These are phyloP conservation scores for Aphanoascus verrucosus DNA, from an alignment of 2,329 filamentous ascomycete genomes.

Conservation along the genomic window DNA sequence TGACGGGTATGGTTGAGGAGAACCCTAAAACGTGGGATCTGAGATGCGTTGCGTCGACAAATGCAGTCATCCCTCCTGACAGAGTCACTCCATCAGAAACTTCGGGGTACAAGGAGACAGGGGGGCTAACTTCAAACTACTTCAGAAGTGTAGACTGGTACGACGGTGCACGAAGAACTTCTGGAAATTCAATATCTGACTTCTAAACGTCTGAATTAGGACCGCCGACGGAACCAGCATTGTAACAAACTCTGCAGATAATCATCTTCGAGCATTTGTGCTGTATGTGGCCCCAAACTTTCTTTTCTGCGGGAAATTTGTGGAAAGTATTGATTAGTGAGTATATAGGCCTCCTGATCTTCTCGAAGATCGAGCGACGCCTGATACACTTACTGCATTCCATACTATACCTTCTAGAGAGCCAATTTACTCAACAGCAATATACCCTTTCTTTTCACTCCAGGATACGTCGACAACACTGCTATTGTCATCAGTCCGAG, in stretches of 20 bases:
- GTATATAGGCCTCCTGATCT: conserved; percentile 38
- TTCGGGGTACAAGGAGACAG: neutral
- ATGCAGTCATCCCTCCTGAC: neutral
- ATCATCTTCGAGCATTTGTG: conserved; percentile 44
- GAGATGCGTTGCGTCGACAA: conserved; percentile 13
- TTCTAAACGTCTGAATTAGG: conserved; percentile 22
- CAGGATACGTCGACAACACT: conserved; percentile 40
- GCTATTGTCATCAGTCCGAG: conserved; percentile 42
- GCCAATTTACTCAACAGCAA: conserved; percentile 44
- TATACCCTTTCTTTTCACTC: conserved; percentile 47
- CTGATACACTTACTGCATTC: conserved; percentile 37
- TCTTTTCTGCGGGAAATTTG: neutral
- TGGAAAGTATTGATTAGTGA: neutral
- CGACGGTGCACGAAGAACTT: conserved; percentile 7
- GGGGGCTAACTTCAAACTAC: conserved; percentile 22
- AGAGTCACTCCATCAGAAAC: neutral
- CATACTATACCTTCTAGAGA: conserved; percentile 38
- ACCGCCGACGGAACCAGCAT: conserved; percentile 48
- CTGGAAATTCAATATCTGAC: conserved; percentile 1
- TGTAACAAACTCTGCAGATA: conserved; percentile 43
- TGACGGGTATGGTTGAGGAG: neutral
- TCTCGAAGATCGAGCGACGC: conserved; percentile 30
- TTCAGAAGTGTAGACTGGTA: conserved; percentile 41
- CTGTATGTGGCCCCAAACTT: conserved; percentile 30
- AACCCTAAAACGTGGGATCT: conserved; percentile 3